Evolutionary conservation across 768 basidiomycete species (phyloP).

Genomic region (Mycena rosella): DNA sequence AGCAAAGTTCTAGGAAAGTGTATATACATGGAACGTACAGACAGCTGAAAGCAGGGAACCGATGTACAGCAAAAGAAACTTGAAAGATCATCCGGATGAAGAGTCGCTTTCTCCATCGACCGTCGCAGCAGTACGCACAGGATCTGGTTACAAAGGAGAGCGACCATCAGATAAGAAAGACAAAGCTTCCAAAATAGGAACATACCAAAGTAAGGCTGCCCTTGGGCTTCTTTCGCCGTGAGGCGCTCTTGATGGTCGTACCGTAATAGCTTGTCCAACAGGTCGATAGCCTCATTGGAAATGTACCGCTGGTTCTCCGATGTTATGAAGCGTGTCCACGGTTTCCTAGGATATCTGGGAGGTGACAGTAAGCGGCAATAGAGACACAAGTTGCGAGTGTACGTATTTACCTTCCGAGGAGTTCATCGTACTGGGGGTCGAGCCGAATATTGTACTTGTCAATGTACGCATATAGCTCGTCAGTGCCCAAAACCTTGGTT

Average conservation of each 20-base stretch:
- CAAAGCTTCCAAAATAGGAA: constrained; percentile 25
- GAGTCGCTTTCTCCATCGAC: constrained; percentile 78
- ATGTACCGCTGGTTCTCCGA: constrained; percentile 97
- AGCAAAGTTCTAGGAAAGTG: constrained; percentile 46
- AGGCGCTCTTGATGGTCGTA: constrained; percentile 98
- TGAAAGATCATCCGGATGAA: constrained; percentile 55
- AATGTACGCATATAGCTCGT: constrained; percentile 92
- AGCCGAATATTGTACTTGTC: constrained; percentile 97
- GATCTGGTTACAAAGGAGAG: constrained; percentile 65
- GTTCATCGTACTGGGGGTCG: constrained; percentile 95
- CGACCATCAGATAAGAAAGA: constrained; percentile 32
- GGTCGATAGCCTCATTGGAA: constrained; percentile 96
- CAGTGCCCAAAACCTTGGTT: constrained; percentile 96
- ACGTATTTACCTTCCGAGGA: constrained; percentile 80
- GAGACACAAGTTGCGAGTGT: constrained; percentile 9
- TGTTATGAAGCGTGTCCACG: constrained; percentile 96
- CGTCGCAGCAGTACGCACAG: constrained; percentile 68
- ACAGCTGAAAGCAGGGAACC: constrained; percentile 34
- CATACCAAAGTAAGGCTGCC: constrained; percentile 92
- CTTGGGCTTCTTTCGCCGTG: constrained; percentile 93
- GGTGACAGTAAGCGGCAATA: constrained; percentile 23
- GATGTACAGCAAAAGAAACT: constrained; percentile 38
- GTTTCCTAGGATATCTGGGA: constrained; percentile 91
- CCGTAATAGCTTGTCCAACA: constrained; percentile 93
- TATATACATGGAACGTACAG: constrained; percentile 54